Evolutionary conservation across 495 filamentous ascomycete genomes (phyloP).

Genomic region (Entonaema liquescens): DNA sequence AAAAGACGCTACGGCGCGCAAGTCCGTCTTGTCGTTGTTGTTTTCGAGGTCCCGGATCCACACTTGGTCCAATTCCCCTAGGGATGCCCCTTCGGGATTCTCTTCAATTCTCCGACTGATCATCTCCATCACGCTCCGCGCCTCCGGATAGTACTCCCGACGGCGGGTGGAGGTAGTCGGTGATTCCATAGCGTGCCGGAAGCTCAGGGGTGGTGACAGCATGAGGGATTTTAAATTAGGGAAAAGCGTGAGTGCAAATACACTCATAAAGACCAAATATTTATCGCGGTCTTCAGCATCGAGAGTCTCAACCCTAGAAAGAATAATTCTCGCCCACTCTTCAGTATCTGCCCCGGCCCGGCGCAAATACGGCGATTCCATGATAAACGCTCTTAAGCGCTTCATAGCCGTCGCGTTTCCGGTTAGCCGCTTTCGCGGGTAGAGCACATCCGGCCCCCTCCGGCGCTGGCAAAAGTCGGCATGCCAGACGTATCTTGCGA

Average conservation of each 20-base stretch:
- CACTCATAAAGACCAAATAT: not conserved
- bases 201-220: not conserved
- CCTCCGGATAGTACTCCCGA: not conserved
- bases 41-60: not conserved
- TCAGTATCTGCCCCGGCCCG: not conserved
- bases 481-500: not conserved
- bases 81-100: conserved; percentile 1
- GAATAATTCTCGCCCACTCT: not conserved
- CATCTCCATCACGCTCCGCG: not conserved
- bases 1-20: not conserved
- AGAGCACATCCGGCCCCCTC: not conserved
- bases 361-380: not conserved
- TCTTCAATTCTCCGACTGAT: not conserved
- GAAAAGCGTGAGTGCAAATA: not conserved
- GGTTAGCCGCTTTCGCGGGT: not conserved
- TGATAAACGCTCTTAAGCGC: not conserved
- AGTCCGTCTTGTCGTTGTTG: not conserved
- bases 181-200: not conserved
- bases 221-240: not conserved
- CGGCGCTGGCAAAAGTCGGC: not conserved
- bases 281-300: not conserved
- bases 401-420: not conserved
- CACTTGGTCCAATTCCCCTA: not conserved
- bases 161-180: not conserved
- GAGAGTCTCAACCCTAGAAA: not conserved